A percentile compares a stretch with the other conserved stretches of the same genome.
These are phyloP conservation scores for Chaetothyriales sp. DNA, from an alignment of 2,329 filamentous ascomycete genomes.

Conservation along the genomic window DNA sequence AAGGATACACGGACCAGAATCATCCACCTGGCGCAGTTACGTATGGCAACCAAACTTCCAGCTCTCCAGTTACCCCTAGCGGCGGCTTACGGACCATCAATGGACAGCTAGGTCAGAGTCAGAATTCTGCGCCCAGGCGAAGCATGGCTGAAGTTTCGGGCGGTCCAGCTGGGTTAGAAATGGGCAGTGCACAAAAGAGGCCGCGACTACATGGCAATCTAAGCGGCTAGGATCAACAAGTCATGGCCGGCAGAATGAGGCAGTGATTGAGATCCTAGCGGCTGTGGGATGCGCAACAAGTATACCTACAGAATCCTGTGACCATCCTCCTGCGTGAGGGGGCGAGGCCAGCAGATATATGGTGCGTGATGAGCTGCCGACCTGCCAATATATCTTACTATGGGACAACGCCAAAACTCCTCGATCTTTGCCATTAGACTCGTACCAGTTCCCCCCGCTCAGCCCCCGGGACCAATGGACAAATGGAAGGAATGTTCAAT, in stretches of 20 bases:
- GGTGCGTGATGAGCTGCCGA: no score
- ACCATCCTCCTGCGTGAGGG: no score
- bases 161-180: constrained; percentile 5
- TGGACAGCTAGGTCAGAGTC: not conserved
- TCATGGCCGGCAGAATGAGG: constrained; percentile 13
- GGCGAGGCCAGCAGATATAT: not conserved
- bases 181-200: constrained; percentile 12
- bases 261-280: constrained; percentile 2
- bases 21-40: not conserved
- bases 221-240: constrained; percentile 4
- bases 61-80: not conserved
- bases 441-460: not conserved
- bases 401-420: not conserved
- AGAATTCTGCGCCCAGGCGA: not conserved
- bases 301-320: no score
- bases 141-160: not conserved
- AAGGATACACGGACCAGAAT: not conserved
- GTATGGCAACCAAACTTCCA: not conserved
- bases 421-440: not conserved
- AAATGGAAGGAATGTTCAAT: not conserved
- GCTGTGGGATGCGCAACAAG: not conserved
- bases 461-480: no score
- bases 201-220: constrained; percentile 7
- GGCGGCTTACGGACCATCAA: not conserved
- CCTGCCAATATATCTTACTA: not conserved